Conservation (phyloP, 164 flowering plant species). For the Liquidambar formosana region DNA sequence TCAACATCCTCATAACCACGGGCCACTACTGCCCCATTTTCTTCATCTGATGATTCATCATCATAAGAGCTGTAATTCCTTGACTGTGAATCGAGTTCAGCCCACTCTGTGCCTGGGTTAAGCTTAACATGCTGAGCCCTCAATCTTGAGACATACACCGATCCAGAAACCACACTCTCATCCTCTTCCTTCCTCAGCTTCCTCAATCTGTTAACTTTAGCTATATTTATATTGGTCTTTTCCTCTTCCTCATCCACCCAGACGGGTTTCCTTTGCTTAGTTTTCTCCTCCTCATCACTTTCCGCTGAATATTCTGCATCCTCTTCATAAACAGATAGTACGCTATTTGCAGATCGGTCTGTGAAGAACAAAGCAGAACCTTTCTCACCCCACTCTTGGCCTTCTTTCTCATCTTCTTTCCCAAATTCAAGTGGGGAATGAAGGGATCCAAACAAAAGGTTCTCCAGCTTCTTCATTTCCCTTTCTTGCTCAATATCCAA, state of each 20-base stretch:
- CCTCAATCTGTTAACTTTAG: constrained; percentile 63
- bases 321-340: constrained; percentile 38
- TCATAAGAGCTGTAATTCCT: constrained; percentile 30
- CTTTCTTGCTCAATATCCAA: constrained; percentile 33
- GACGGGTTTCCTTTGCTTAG: constrained; percentile 51
- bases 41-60: constrained; percentile 66
- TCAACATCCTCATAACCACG: constrained; percentile 32
- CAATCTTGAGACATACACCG: constrained; percentile 71
- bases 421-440: constrained; percentile 69
- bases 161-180: constrained; percentile 71
- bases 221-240: constrained; percentile 45
- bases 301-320: constrained; percentile 28
- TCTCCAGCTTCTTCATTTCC: constrained; percentile 71
- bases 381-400: constrained; percentile 15
- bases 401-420: constrained; percentile 44
- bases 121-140: constrained; percentile 85
- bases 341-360: constrained; percentile 42
- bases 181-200: constrained; percentile 80
- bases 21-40: constrained; percentile 35
- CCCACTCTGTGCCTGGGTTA: constrained; percentile 94
- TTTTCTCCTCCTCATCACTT: constrained; percentile 24
- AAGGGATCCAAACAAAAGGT: constrained; percentile 64
- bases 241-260: constrained; percentile 93
- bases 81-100: constrained; percentile 35
- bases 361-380: constrained; percentile 42